Conservation (phyloP, 345 rosid species). For the Salix purpurea region DNA sequence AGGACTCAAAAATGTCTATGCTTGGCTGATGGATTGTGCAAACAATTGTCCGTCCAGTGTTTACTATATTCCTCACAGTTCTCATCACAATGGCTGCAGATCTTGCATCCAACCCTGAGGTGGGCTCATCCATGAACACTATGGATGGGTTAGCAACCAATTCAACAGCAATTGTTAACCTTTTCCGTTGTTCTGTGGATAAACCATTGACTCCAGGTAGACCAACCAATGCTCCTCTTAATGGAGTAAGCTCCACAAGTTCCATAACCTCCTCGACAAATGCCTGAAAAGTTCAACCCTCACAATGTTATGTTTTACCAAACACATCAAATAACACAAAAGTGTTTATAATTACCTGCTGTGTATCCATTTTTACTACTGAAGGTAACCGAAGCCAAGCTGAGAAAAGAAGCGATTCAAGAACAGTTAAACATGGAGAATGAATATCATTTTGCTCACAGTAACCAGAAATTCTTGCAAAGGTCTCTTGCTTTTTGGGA, state of each 20-base stretch:
- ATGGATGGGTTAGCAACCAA: conserved; percentile 95
- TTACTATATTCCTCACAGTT: conserved; percentile 94
- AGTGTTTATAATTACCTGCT: conserved; percentile 45
- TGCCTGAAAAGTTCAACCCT: conserved; percentile 48
- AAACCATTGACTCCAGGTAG: conserved; percentile 94
- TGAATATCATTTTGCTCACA: conserved; percentile 97
- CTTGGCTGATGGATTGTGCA: conserved; percentile 99
- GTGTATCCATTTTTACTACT: conserved; percentile 70
- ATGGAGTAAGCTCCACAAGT: conserved; percentile 80
- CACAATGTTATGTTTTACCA: conserved; percentile 25
- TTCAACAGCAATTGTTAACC: conserved; percentile 92
- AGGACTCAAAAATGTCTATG: conserved; percentile 93
- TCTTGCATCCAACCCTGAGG: conserved; percentile 95
- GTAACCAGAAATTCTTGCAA: conserved; percentile 94
- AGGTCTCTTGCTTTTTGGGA: conserved; percentile 88
- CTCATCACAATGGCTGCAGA: conserved; percentile 99
- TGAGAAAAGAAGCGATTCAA: conserved; percentile 93
- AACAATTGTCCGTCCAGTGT: conserved; percentile 91
- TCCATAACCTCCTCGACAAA: conserved; percentile 99
- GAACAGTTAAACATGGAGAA: conserved; percentile 87
- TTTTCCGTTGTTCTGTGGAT: conserved; percentile 92
- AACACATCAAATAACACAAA: neutral
- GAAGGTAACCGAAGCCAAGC: conserved; percentile 88
- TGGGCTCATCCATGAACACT: conserved; percentile 98
- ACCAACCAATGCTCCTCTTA: conserved; percentile 86